Percentiles rank a stretch among this genome's conserved stretches.
Conservation (phyloP, 2,329 filamentous ascomycete species). For the Pseudocercospora pini-densiflorae region DNA sequence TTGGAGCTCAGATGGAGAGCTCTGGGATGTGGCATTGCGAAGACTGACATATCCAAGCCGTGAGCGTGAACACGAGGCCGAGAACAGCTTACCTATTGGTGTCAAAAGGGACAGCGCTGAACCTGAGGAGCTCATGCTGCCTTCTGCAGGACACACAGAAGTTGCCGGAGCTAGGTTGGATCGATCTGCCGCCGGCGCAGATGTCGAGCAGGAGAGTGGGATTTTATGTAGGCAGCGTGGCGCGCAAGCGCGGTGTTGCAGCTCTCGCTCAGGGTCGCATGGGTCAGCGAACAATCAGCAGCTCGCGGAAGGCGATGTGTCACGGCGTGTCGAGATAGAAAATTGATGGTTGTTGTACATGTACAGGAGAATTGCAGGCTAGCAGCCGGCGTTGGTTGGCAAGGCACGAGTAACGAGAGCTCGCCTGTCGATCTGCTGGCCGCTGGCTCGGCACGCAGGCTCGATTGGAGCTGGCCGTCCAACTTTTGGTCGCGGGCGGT, state of each 20-base stretch:
- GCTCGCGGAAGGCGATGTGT: background rate
- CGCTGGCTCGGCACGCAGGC: background rate
- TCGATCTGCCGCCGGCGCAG: slow-evolving; percentile 3
- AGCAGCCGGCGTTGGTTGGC: too few species aligned
- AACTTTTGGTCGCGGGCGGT: background rate
- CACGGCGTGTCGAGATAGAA: background rate
- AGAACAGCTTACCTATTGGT: slow-evolving; percentile 37
- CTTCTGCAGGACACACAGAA: slow-evolving; percentile 12
- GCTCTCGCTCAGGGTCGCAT: background rate
- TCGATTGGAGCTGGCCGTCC: background rate
- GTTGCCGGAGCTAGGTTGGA: slow-evolving; percentile 7
- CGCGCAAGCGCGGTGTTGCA: background rate
- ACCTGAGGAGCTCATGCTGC: slow-evolving; percentile 27
- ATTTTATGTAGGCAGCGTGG: background rate
- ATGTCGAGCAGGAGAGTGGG: slow-evolving; percentile 6
- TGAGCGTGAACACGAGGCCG: slow-evolving; percentile 29
- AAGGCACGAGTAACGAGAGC: background rate
- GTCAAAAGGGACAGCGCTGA: slow-evolving; percentile 35
- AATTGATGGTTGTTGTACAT: background rate
- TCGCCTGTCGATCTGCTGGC: background rate
- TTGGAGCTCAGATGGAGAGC: background rate
- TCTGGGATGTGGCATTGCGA: background rate
- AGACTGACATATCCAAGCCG: slow-evolving; percentile 1
- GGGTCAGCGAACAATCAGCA: background rate
- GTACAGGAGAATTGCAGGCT: too few species aligned